These are phyloP conservation scores for Tolypocladium sp. DNA, from an alignment of 2,329 filamentous ascomycete genomes.

Conservation along the genomic window DNA sequence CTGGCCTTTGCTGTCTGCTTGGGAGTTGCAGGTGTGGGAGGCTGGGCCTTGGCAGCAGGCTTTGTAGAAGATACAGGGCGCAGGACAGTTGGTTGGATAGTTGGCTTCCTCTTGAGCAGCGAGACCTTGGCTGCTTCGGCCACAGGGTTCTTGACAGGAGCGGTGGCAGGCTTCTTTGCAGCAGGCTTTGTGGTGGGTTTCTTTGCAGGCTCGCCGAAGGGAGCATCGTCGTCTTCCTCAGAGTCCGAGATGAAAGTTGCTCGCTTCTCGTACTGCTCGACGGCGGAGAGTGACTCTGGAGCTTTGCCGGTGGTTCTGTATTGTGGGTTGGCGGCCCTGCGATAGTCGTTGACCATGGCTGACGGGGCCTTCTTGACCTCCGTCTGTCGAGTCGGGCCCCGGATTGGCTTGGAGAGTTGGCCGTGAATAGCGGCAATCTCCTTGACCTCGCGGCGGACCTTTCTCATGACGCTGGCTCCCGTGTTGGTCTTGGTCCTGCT, in stretches of 20 bases:
- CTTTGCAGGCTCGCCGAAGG: constrained; percentile 18
- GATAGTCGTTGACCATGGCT: constrained; percentile 44
- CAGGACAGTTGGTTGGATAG: neutral
- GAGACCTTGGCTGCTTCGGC: constrained; percentile 4
- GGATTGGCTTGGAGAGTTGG: constrained; percentile 27
- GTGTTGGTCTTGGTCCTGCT: constrained; percentile 42
- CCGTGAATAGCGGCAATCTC: constrained; percentile 42
- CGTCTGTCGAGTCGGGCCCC: constrained; percentile 18
- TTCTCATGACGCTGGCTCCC: constrained; percentile 45
- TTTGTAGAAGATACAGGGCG: constrained; percentile 1
- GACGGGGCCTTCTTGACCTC: constrained; percentile 40
- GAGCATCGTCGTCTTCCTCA: constrained; percentile 17
- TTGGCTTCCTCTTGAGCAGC: constrained; percentile 11
- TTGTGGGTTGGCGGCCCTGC: constrained; percentile 30
- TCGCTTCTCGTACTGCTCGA: constrained; percentile 22
- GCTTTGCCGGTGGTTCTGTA: constrained; percentile 16
- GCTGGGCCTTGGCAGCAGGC: constrained; percentile 2
- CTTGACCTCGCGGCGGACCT: constrained; percentile 45
- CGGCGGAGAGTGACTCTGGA: constrained; percentile 9
- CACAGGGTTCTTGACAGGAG: constrained; percentile 4
- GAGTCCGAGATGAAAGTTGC: constrained; percentile 33
- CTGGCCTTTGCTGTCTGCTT: neutral
- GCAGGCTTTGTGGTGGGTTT: constrained; percentile 1
- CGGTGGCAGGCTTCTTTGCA: neutral
- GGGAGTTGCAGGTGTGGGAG: neutral